These are phyloP conservation scores for Quaeritorhiza haematococci DNA, from an alignment of 371 early-diverging fungal species.

Conservation along the genomic window DNA sequence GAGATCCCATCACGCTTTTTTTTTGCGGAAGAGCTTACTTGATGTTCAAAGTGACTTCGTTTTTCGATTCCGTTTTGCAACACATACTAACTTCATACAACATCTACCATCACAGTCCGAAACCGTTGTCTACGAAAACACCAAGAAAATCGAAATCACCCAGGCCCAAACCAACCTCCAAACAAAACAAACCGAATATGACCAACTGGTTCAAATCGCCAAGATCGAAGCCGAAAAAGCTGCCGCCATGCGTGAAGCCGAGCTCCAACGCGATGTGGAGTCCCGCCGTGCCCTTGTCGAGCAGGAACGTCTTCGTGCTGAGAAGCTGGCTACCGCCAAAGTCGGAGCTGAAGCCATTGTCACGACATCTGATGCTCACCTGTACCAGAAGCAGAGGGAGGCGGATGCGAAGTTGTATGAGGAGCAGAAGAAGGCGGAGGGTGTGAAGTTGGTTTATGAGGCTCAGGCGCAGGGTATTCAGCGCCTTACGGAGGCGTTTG, in stretches of 20 bases:
- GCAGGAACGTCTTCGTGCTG: constrained; percentile 39
- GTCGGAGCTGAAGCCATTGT: constrained; percentile 43
- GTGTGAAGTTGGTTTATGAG: too few species aligned
- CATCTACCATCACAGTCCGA: constrained; percentile 1
- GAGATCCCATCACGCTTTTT: not conserved
- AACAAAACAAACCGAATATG: constrained; percentile 28
- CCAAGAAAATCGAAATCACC: constrained; percentile 29
- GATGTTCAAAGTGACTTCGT: too few species aligned
- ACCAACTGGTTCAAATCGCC: constrained; percentile 35
- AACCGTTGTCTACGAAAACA: constrained; percentile 38
- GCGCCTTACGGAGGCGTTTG: constrained; percentile 31
- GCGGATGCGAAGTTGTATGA: constrained; percentile 27
- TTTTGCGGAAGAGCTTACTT: not conserved
- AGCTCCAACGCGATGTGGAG: constrained; percentile 46
- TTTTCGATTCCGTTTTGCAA: constrained; percentile 6
- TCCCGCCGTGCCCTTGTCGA: constrained; percentile 30
- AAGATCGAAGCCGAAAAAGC: constrained; percentile 43
- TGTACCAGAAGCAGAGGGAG: constrained; percentile 23
- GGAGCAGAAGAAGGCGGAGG: constrained; percentile 33
- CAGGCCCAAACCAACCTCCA: constrained; percentile 31
- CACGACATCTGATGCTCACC: constrained; percentile 33
- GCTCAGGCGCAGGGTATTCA: constrained; percentile 40
- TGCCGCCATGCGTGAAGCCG: constrained; percentile 33
- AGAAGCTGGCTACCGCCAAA: constrained; percentile 35
- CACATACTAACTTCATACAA: not conserved